Percentiles rank a stretch among this genome's conserved stretches.
Conservation (phyloP, 345 rosid genomes). For the Abelmoschus esculentus region DNA sequence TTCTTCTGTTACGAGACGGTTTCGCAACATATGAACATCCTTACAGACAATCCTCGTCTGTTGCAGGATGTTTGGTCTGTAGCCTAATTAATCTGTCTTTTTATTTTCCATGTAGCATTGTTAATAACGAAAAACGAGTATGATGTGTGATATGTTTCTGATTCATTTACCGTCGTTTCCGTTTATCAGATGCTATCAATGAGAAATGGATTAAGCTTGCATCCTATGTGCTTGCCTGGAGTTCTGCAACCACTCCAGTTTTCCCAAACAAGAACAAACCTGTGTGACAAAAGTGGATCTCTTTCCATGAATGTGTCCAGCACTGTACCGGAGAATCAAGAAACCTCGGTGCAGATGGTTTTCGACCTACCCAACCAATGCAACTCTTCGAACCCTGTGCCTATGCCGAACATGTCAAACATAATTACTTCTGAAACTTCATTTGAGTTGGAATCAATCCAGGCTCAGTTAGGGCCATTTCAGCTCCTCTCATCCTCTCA, state of each 20-base stretch:
- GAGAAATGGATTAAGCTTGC: conserved; percentile 70
- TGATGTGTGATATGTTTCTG: not conserved
- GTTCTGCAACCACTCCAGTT: conserved; percentile 41
- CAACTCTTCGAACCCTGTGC: conserved; percentile 23
- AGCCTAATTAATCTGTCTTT: not conserved
- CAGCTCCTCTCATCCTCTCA: conserved; percentile 29
- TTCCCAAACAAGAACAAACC: conserved; percentile 27
- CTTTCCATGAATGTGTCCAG: conserved; percentile 21
- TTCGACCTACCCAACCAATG: conserved; percentile 35
- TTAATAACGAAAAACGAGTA: not conserved
- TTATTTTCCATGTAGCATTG: not conserved
- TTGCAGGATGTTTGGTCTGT: not conserved
- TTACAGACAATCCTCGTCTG: too few relatives aligned
- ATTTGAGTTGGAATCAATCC: conserved; percentile 48
- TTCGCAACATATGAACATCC: not conserved
- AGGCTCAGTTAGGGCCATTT: conserved; percentile 40
- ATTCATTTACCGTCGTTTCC: conserved; percentile 12
- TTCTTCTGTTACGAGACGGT: too few relatives aligned
- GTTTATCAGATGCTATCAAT: conserved; percentile 60
- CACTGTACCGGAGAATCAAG: conserved; percentile 27
- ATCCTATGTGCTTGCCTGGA: conserved; percentile 60
- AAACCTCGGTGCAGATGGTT: conserved; percentile 22
- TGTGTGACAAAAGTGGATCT: conserved; percentile 27
- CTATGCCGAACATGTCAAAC: conserved; percentile 30
- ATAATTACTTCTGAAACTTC: conserved; percentile 35